phyloP scores from a whole-genome alignment of 352 stramenopile species.

The Globisporangium alternatum region DNA sequence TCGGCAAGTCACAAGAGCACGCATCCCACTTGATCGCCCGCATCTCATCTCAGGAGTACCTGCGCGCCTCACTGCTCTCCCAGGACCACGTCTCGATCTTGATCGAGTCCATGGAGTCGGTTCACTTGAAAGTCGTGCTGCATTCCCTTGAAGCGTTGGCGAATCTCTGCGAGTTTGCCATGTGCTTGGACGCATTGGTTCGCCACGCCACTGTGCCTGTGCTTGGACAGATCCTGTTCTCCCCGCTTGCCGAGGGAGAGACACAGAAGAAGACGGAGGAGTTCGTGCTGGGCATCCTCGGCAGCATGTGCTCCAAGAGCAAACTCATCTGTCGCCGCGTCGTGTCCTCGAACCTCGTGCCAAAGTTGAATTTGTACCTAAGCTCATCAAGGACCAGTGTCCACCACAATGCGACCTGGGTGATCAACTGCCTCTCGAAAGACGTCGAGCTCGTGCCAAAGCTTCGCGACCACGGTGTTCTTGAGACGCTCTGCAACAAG shows the following conservation, averaged over 20 bases:
- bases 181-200: conserved; percentile 66
- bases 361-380: conserved; percentile 45
- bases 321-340: conserved; percentile 45
- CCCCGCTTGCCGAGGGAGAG: conserved; percentile 19
- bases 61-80: conserved; percentile 47
- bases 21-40: conserved; percentile 58
- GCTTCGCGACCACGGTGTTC: conserved; percentile 43
- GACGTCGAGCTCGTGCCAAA: conserved; percentile 65
- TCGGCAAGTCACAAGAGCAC: conserved; percentile 42
- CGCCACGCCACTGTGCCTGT: conserved; percentile 74
- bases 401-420: conserved; percentile 48
- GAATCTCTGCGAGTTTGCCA: conserved; percentile 53
- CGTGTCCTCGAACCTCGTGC: conserved; percentile 62
- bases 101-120: conserved; percentile 73
- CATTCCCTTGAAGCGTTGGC: conserved; percentile 54
- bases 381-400: conserved; percentile 16
- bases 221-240: conserved; percentile 67
- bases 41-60: conserved; percentile 47
- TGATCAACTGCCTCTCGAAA: conserved; percentile 59
- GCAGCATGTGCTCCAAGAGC: conserved; percentile 49
- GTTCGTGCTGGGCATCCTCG: conserved; percentile 44
- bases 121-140: conserved; percentile 63
- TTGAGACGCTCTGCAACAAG: conserved; percentile 42
- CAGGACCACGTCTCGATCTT: conserved; percentile 54
- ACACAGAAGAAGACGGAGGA: conserved; percentile 20